A percentile compares a stretch with the other conserved stretches of the same genome.
Conservation (phyloP, 2,329 filamentous ascomycete genomes). For the Neofusicoccum sp. region DNA sequence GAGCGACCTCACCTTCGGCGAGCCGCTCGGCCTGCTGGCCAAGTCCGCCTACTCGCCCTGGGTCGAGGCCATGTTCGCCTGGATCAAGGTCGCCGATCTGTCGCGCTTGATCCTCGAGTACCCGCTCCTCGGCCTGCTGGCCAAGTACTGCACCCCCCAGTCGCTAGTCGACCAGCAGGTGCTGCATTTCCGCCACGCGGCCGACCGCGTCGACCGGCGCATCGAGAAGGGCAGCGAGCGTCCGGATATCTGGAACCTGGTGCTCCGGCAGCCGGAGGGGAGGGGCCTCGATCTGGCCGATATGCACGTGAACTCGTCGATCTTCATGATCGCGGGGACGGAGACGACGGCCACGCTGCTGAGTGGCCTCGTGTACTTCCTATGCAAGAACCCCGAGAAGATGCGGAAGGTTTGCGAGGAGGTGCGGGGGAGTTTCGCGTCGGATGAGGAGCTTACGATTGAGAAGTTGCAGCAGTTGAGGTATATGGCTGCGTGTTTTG, state of each 20-base stretch:
- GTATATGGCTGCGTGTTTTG: constrained; percentile 41
- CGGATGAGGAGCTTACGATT: constrained; percentile 36
- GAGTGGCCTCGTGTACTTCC: constrained; percentile 36
- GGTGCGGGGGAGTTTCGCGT: constrained; percentile 27
- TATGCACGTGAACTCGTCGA: constrained; percentile 37
- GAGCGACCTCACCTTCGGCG: constrained; percentile 33
- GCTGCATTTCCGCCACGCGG: neutral
- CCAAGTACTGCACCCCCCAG: neutral
- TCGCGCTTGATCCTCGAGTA: neutral
- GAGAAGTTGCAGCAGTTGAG: constrained; percentile 29
- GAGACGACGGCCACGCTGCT: constrained; percentile 47
- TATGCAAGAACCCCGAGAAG: constrained; percentile 28
- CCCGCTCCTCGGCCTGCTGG: neutral
- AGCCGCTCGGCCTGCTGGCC: constrained; percentile 31
- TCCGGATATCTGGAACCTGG: constrained; percentile 42
- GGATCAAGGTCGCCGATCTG: constrained; percentile 18
- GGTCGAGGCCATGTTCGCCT: constrained; percentile 31
- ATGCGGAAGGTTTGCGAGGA: constrained; percentile 31
- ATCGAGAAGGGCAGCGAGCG: constrained; percentile 20
- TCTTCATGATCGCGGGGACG: constrained; percentile 45
- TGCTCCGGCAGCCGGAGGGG: constrained; percentile 36
- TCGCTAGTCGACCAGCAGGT: neutral
- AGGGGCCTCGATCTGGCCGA: neutral
- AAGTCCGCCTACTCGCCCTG: constrained; percentile 32
- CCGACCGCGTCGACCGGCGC: constrained; percentile 25